Conservation (phyloP, 2,329 filamentous ascomycete species). For the Aspergillaceae sp. region DNA sequence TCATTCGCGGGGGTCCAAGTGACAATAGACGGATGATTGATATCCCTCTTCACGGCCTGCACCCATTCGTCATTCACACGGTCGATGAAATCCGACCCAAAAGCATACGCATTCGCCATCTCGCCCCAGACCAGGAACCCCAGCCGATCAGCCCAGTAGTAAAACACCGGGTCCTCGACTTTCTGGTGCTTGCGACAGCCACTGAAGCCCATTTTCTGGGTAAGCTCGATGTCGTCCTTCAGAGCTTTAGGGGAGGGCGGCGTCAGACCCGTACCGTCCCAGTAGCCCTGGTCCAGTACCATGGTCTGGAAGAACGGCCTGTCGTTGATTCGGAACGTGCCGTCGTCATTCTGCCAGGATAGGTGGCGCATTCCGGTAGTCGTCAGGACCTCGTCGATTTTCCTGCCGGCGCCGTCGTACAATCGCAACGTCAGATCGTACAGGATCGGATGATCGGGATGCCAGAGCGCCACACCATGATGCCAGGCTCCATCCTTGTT, state of each 20-base stretch:
- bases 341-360: slow-evolving; percentile 50
- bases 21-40: slow-evolving; percentile 57
- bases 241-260: slow-evolving; percentile 59
- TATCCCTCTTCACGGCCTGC: slow-evolving; percentile 53
- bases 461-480: slow-evolving; percentile 58
- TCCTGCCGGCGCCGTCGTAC: slow-evolving; percentile 24
- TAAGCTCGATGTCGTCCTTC: slow-evolving; percentile 53
- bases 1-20: slow-evolving; percentile 61
- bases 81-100: slow-evolving; percentile 49
- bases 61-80: slow-evolving; percentile 58
- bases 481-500: slow-evolving; percentile 45
- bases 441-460: slow-evolving; percentile 53
- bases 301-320: slow-evolving; percentile 60
- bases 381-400: slow-evolving; percentile 48
- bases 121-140: slow-evolving; percentile 62
- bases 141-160: slow-evolving; percentile 57
- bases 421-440: slow-evolving; percentile 54
- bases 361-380: slow-evolving; percentile 54
- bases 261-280: slow-evolving; percentile 60
- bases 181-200: slow-evolving; percentile 62
- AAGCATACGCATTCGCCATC: slow-evolving; percentile 60
- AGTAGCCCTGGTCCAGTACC: slow-evolving; percentile 62
- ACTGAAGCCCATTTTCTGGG: slow-evolving; percentile 60
- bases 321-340: slow-evolving; percentile 56
- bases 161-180: slow-evolving; percentile 58